Base-by-base conservation (phyloP, 441 rosid genomes). In the Breynia disticha region DNA sequence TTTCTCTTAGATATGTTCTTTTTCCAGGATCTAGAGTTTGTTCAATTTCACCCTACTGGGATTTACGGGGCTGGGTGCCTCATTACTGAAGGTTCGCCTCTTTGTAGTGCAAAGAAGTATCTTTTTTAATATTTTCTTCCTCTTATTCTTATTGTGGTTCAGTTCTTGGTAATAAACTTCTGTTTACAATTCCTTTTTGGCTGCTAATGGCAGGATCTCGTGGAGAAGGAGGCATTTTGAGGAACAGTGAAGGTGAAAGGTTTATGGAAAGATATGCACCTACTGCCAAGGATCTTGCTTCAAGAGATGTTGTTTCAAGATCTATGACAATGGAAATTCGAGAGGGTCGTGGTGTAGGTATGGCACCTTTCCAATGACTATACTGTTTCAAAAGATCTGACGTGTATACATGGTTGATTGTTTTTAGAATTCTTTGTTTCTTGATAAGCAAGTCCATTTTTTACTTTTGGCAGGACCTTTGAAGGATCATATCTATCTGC, bases 301-400 rank as follows among this genome's bases (percentile, higher is more conserved):
- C 98, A 63, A 82, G 98, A 70, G 96, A 90, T 76, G 95, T 90
- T 66, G 98, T 90, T 66, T 90, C 98, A n/a, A 80, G 98, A 67
- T 90, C 98, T 57, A 90, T 90, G 98, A 90, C 98, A 37, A 85
- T 87, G 95, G 98, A 90, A 74, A 90, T 90, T 54, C 77, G 96
- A 56, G 98, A 90, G 72, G 98, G 98, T 50, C 96, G 96, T 69
- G 98, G 98, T 67, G 96, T 91, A 75, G 98, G 98, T 91, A 87
- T 61, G 83, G 11, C 15, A 4, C 15, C 5, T 39, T 39, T 13
- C 43, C 9, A 14, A 4, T 39, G 5, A 10, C 15, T 39, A n/a
- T n/a, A n/a, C n/a, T n/a, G n/a, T 13, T 13, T 39, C 2, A 10
- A 39, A 6, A 39, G 12, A 14, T 14, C 43, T 39, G 9, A 39